Evolutionary conservation across 1,284 basidiomycete genomes (phyloP).

Genomic region (Golubevia pallescens): DNA sequence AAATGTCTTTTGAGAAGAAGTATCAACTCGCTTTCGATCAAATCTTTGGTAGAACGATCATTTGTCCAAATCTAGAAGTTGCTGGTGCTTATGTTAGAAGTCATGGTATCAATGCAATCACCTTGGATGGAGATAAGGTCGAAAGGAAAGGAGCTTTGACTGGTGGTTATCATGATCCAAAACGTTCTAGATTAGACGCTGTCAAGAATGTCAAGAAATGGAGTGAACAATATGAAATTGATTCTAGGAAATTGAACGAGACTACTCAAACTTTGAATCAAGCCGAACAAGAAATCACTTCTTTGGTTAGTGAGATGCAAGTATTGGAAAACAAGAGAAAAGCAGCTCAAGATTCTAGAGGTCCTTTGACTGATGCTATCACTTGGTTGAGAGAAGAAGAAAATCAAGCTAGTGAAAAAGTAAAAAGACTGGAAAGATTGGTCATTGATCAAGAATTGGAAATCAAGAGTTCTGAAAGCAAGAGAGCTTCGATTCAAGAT

Average conservation of each 20-base stretch:
- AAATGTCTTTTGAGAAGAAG: constrained; percentile 77
- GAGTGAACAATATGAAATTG: constrained; percentile 75
- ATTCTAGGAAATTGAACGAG: constrained; percentile 74
- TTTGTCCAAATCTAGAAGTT: constrained; percentile 88
- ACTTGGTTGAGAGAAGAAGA: constrained; percentile 74
- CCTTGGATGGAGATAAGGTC: constrained; percentile 95
- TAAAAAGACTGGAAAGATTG: constrained; percentile 74
- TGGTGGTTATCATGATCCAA: constrained; percentile 92
- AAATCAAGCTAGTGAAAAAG: constrained; percentile 73
- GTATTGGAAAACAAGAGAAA: constrained; percentile 75
- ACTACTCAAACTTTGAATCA: constrained; percentile 75
- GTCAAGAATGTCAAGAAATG: constrained; percentile 80
- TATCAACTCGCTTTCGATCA: constrained; percentile 89
- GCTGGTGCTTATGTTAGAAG: constrained; percentile 93
- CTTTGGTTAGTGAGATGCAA: constrained; percentile 76
- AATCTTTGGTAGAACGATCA: constrained; percentile 97
- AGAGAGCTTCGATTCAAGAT: constrained; percentile 72
- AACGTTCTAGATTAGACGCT: constrained; percentile 85
- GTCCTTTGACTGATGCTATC: constrained; percentile 74
- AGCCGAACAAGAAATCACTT: constrained; percentile 87
- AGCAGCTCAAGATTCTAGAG: constrained; percentile 75
- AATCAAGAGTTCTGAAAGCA: constrained; percentile 70
- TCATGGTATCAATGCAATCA: constrained; percentile 94
- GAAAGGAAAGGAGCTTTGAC: constrained; percentile 94
- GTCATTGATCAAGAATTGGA: constrained; percentile 78